Evolutionary conservation across 768 basidiomycete genomes (phyloP), one percentile per base, ranked within the genome.

Genomic region (Cytidiella melzeri): DNA sequence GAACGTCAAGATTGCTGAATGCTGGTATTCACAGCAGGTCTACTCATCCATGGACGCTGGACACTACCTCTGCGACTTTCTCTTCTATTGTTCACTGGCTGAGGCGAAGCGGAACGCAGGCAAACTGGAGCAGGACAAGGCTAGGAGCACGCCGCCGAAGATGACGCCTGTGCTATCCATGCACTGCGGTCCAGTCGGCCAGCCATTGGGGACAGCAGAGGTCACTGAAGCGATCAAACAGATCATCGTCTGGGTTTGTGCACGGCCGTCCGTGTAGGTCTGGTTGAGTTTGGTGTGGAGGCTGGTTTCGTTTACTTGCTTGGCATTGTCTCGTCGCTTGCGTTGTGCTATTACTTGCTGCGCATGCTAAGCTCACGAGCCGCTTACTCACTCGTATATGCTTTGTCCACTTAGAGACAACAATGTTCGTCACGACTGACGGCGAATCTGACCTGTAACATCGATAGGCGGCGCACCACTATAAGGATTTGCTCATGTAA

Each of bases 41-140:
- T 80, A 82, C 60, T 74, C 81, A 19, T 87, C 85, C 3, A 76
- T 81, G 73, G 86, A 88, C 60, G 81, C 84, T 13, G 86, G 85
- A 0, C 83, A 84, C 61, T 89, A 81, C 62, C 66, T 87, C 11
- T 85, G 82, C 61, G 86, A 88, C 66, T 88, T 83, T 62, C 76
- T 83, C 51, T 86, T 83, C 62, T 89, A 84, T 58, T 83, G 83
- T 59, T 86, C 84, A 9, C 73, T 87, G 24, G 83, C 84, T 3
- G 84, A 87, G 61, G 74, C 78, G 24, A 77, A 74, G 59, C 76
- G 81, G 3, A 28, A 50, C 36, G 46, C 58, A 36, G 24, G 39
- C 7, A 53, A 55, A 36, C 58, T 54, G 24, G 61, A 63, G 50
- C 61, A 61, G 50, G 60, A 58, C 51, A 61, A 61, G 52, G 55